phyloP scores from a whole-genome alignment of 305 asterid species.

The Stenogyne calaminthoides region DNA sequence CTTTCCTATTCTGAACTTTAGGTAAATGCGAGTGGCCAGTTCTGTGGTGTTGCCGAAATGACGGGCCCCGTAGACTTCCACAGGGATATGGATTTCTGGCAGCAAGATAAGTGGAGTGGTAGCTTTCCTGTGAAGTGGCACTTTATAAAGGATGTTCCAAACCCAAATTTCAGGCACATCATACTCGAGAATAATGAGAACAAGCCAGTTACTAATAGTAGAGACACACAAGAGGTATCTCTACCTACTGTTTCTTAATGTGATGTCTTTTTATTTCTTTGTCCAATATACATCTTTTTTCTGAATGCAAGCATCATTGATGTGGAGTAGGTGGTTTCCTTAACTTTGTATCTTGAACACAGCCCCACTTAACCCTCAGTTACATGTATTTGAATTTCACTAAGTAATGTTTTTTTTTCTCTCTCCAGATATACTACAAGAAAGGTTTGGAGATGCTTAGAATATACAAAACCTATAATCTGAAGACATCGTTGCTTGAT shows the following conservation, averaged over 20 bases:
- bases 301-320: neutral
- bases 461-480: conserved; percentile 51
- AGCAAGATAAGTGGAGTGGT: conserved; percentile 99
- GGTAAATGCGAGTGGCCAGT: conserved; percentile 99
- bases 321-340: neutral
- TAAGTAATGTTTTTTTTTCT: conserved; percentile 5
- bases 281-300: neutral
- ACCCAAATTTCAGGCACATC: conserved; percentile 83
- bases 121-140: conserved; percentile 98
- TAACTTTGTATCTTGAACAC: neutral
- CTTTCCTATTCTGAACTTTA: conserved; percentile 31
- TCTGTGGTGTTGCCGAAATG: conserved; percentile 98
- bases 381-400: neutral
- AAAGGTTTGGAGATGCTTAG: conserved; percentile 91
- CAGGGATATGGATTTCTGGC: conserved; percentile 97
- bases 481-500: conserved; percentile 79
- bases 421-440: conserved; percentile 60
- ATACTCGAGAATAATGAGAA: conserved; percentile 88
- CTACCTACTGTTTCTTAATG: neutral
- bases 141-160: conserved; percentile 89
- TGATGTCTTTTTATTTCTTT: neutral
- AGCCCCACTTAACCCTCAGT: neutral
- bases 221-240: conserved; percentile 96
- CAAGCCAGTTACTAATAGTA: conserved; percentile 94
- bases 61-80: conserved; percentile 84